Base-by-base conservation (phyloP, 768 basidiomycete genomes). In the Neoboletus magnificus region DNA sequence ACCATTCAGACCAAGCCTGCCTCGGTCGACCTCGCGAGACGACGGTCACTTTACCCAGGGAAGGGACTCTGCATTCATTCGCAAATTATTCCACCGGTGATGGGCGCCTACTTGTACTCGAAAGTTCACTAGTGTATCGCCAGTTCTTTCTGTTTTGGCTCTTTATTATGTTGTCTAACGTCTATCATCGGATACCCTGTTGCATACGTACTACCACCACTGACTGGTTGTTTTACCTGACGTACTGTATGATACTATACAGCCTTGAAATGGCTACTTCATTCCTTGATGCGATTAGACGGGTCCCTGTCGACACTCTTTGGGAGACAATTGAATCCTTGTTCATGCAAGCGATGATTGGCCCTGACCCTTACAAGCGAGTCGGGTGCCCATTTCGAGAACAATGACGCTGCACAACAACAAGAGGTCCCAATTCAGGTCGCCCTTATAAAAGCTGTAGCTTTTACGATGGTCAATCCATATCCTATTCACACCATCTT, bases 51-150 rank as follows among this genome's bases (percentile, higher is more conserved):
- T 64, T 48, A 47, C 61, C 15, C 70, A 71, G 27, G 64, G 70
- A 42, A 74, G 70, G 62, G 80, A 82, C 58, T 66, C 74, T 48
- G 73, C 75, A 47, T 73, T 77, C 59, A 69, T 84, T 60, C 79
- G 81, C 60, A 82, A 73, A 68, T 58, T 84, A 52, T 79, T 84
- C 64, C 81, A 73, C 51, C 73, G 76, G 72, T 77, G 58, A 71
- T 50, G 32, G 48, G 32, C 48, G 20, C 44, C 55, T 33, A 42
- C 45, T 58, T 65, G 62, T 66, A 62, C 59, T 48, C 51, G 55
- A 55, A 63, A 56, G 58, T 57, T 58, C 57, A 58, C 54, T 49
- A 41, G 53, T 73, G 64, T 73, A 73, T 72, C 50, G 54, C 55
- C 61, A 66, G 48, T 51, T 60, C 43, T n/a, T 61, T 57, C 48